Percentiles rank a stretch among this genome's conserved stretches.
Conservation (phyloP, 176 grass and related monocot species). For the Melocanna baccifera region DNA sequence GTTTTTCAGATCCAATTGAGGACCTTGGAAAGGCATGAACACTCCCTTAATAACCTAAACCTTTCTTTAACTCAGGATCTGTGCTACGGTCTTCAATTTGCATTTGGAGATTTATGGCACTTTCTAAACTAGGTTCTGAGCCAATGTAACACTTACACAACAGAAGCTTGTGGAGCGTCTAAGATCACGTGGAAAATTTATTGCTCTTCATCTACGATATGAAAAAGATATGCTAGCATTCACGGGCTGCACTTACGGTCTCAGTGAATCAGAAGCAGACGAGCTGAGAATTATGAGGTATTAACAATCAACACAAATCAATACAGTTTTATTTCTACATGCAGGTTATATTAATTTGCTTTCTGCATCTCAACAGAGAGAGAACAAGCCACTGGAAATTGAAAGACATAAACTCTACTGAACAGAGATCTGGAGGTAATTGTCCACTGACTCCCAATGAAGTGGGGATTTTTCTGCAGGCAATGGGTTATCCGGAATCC, state of each 20-base stretch:
- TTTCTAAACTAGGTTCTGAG: conserved; percentile 86
- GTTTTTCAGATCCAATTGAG: conserved; percentile 73
- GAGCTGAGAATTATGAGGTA: conserved; percentile 83
- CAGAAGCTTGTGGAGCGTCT: conserved; percentile 95
- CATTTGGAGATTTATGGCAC: conserved; percentile 44
- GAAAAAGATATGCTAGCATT: conserved; percentile 99
- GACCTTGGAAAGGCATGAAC: conserved; percentile 80
- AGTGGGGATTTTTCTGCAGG: conserved; percentile 74
- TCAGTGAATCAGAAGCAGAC: conserved; percentile 67
- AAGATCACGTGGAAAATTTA: conserved; percentile 64
- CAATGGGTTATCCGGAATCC: conserved; percentile 72
- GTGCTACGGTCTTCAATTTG: conserved; percentile 31
- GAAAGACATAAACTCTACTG: conserved; percentile 85
- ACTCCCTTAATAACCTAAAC: conserved; percentile 19
- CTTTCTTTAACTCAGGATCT: conserved; percentile 26
- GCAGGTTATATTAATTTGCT: conserved; percentile 13
- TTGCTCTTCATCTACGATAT: conserved; percentile 93
- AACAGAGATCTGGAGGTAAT: conserved; percentile 74
- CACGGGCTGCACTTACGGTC: conserved; percentile 74
- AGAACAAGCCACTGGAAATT: conserved; percentile 94
- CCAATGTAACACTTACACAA: conserved; percentile 69
- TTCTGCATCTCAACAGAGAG: conserved; percentile 50
- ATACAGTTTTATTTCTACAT: conserved; percentile 5
- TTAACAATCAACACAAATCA: background rate
- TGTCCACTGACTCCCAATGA: conserved; percentile 86